Evolutionary conservation across 2,329 filamentous ascomycete species (phyloP), one percentile per base, ranked within the genome.

Genomic region (Penicillium psychrosexuale): DNA sequence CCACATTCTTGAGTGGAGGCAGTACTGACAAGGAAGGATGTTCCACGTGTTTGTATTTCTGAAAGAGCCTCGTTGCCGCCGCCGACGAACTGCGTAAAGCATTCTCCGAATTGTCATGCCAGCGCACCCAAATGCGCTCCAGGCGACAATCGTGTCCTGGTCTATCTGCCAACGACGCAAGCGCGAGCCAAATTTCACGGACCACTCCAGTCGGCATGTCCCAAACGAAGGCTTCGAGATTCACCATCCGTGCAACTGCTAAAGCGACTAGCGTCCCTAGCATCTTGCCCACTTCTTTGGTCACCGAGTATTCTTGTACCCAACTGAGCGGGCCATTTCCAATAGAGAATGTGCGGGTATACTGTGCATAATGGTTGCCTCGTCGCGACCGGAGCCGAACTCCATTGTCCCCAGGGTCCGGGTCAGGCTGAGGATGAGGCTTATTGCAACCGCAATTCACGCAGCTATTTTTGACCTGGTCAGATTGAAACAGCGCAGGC

Each of bases 171-270:
- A 91, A 77, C 5, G 87, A 90, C 1, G 86, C 84, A 44, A 95
- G 78, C 22, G 89, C 86, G 67, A 91, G 83, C 82, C 91, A 94
- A 28, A 93, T 87, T 69, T 93, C 89, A 50, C 89, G 82, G 50
- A 91, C 75, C 17, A 94, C 87, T 1, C 90, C 90, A 0, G 90
- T 94, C 0, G 90, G 90, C 90, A 94, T 93, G 66, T 95, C 90
- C 90, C 90, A 94, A 3, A 90, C 80, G 66, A 94, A 94, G 0
- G 85, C 86, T 72, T 94, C 90, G 37, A 95, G 79, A 65, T 90
- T 90, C 48, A 84, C 78, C 90, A 94, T 94, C 59, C 88, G 86
- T 40, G 86, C 85, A n/a, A 94, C 80, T 12, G 89, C 88, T 60
- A 92, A 75, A 9, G 89, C 88, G 12, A 91, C 89, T 47, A 94